Evolutionary conservation across 345 rosid species (phyloP), one percentile per base, ranked within the genome.

Genomic region (Syzygium grande): DNA sequence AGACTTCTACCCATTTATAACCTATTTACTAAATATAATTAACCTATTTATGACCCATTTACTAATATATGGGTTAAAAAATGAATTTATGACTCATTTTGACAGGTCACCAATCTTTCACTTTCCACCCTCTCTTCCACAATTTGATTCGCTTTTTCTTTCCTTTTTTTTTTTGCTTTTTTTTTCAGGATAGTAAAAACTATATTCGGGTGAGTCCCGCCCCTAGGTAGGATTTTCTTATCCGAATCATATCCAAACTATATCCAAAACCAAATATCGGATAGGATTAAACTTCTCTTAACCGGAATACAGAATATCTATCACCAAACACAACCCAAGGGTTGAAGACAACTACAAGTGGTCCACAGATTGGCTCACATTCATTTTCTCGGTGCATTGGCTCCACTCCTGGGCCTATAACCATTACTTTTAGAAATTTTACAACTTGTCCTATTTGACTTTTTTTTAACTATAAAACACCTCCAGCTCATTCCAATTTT

Each of bases 391-490:
- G 12, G 68, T n/a, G 17, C 4, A 16, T 12, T 61, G 68, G 68
- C 68, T 61, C 68, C 34, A 5, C 68, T 61, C 68, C 13, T 27
- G 17, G 29, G 30, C 65, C 30, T 13, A 6, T 4, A 59, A 59
- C 27, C 65, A 25, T 58, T 27, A 11, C 65, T 59, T 59, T 11
- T 4, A 11, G 1, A 59, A 25, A 5, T 25, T 59, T 29, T 1
- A 25, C 14, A 58, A 25, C 15, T 29, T 2, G 68, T 61, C 0
- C 30, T 4, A 61, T 13, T 61, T 0, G 29, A 29, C 2, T 13
- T 61, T 5, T 27, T 12, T 27, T 61, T 27, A n/a, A 61, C 34
- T 3, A 61, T 34, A 13, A 3, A 61, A 14, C 34, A 2, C 19
- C 38, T 61, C 34, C 73, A 3, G 6, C 9, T n/a, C 15, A 61